Evolutionary conservation across 352 stramenopile genomes (phyloP).

Genomic region (Pythium pectinolyticum): DNA sequence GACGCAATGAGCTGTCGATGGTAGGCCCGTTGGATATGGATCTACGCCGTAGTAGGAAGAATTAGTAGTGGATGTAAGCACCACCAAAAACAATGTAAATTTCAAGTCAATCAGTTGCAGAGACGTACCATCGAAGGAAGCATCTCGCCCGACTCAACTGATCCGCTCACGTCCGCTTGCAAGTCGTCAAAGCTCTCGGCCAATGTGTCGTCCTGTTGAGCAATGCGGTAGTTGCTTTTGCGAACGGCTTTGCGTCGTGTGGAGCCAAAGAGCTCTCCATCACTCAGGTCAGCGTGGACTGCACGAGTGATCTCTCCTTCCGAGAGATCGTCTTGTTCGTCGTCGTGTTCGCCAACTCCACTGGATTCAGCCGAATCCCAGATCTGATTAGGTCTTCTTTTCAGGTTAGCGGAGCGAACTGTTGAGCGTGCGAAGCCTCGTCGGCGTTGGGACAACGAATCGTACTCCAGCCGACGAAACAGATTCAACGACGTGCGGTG

Average conservation of each 20-base stretch:
- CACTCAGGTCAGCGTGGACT: constrained; percentile 42
- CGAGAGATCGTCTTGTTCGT: constrained; percentile 21
- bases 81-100: background rate
- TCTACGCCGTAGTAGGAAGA: constrained; percentile 10
- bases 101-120: background rate
- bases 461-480: constrained; percentile 12
- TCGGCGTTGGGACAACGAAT: background rate
- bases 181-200: constrained; percentile 8
- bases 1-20: constrained; percentile 20
- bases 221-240: constrained; percentile 28
- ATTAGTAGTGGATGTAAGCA: constrained; percentile 3
- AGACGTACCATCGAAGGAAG: constrained; percentile 36
- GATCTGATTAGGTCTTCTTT: background rate
- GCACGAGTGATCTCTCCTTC: constrained; percentile 33
- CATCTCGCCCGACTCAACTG: constrained; percentile 57
- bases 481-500: no score
- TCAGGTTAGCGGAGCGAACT: background rate
- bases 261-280: constrained; percentile 59
- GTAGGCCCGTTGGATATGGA: constrained; percentile 18
- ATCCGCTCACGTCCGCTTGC: constrained; percentile 20
- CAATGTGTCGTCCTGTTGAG: background rate
- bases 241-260: constrained; percentile 28
- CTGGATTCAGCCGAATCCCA: background rate
- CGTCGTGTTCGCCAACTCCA: background rate
- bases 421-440: no score